Conservation (phyloP, 176 grass and related monocot species). For the Musa acuminata region DNA sequence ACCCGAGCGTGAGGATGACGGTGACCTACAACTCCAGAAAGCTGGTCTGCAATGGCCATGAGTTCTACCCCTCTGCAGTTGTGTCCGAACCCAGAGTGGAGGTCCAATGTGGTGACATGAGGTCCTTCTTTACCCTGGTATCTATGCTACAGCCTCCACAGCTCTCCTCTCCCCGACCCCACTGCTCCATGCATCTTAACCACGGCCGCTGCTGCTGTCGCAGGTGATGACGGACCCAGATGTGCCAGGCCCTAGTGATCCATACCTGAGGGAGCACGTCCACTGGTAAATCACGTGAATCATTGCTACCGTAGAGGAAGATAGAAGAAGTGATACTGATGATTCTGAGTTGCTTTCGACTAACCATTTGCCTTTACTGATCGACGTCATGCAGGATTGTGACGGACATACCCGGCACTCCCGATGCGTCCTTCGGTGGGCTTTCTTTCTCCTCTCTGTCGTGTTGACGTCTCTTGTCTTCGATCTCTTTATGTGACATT, state of each 20-base stretch:
- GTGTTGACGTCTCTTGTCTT: neutral
- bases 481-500: neutral
- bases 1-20: constrained; percentile 62
- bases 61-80: constrained; percentile 75
- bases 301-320: no score
- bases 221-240: constrained; percentile 11
- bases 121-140: constrained; percentile 89
- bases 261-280: neutral
- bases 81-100: constrained; percentile 53
- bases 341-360: no score
- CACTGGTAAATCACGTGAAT: neutral
- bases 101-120: constrained; percentile 74
- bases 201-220: no score
- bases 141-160: neutral
- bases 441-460: neutral
- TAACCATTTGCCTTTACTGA: no score
- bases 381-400: neutral
- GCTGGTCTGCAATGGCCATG: constrained; percentile 80
- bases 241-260: constrained; percentile 1
- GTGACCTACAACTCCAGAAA: constrained; percentile 66
- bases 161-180: no score
- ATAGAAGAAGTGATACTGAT: no score
- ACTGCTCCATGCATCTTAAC: no score
- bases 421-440: constrained; percentile 3
- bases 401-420: constrained; percentile 7